phyloP scores from a whole-genome alignment of 208 protist species.

The Angomonas deanei region DNA sequence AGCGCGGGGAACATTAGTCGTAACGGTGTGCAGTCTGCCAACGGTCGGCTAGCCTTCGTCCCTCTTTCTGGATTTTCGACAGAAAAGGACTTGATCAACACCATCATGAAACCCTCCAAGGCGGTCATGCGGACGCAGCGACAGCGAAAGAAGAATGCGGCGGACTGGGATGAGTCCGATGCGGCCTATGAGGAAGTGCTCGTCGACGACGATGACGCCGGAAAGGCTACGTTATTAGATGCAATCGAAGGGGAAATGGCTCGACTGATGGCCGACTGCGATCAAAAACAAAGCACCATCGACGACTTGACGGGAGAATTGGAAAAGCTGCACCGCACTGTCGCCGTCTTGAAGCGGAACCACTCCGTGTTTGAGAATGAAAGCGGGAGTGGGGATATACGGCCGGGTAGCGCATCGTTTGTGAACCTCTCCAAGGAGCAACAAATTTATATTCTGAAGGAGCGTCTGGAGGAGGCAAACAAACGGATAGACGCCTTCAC shows the following conservation, averaged over 20 bases:
- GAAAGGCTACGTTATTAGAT: slow-evolving; percentile 22
- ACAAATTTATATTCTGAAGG: slow-evolving; percentile 78
- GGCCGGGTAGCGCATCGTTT: slow-evolving; percentile 32
- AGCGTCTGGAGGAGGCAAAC: slow-evolving; percentile 61
- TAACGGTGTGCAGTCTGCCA: slow-evolving; percentile 20
- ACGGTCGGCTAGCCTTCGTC: slow-evolving; percentile 1
- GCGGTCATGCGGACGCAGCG: slow-evolving; percentile 20
- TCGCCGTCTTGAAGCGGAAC: slow-evolving; percentile 25
- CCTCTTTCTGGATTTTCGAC: slow-evolving; percentile 18
- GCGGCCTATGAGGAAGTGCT: slow-evolving; percentile 31
- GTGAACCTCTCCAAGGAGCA: slow-evolving; percentile 74
- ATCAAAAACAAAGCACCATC: slow-evolving; percentile 26
- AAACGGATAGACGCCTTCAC: slow-evolving; percentile 36
- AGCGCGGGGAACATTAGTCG: slow-evolving; percentile 7
- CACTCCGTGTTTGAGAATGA: background rate
- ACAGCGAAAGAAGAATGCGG: background rate
- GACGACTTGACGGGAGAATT: slow-evolving; percentile 35
- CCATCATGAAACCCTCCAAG: slow-evolving; percentile 29
- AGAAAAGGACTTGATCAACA: slow-evolving; percentile 25
- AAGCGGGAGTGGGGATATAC: background rate
- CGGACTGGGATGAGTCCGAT: slow-evolving; percentile 1
- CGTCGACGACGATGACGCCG: slow-evolving; percentile 26
- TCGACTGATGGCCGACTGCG: slow-evolving; percentile 48
- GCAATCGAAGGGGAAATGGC: slow-evolving; percentile 52
- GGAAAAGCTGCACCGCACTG: slow-evolving; percentile 33